Evolutionary conservation across 1,284 basidiomycete genomes (phyloP), one percentile per base, ranked within the genome.

Genomic region (Vanrija sp.): DNA sequence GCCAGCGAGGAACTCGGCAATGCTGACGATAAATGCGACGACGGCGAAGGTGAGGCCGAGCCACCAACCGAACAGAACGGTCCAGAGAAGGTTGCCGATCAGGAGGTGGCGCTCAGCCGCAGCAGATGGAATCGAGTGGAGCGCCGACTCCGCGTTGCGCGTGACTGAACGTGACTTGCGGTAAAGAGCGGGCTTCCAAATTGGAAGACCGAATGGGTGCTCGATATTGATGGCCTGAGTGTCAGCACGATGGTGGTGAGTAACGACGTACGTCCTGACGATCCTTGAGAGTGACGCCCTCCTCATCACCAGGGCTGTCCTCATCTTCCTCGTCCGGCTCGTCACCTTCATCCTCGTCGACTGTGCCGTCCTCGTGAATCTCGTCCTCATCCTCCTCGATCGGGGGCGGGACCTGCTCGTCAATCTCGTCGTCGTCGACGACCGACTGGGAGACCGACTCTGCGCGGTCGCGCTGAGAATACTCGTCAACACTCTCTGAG

Each of bases 111-210:
- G 84, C 67, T 94, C 91, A 2, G 89, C 90, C 55, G 91, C 87
- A 1, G 92, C 88, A 18, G 91, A 94, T 1, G 96, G 96, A 38
- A 89, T 83, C 16, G 87, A 85, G 72, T 98, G 96, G 3, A 98
- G 82, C 0, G 89, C 96, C 51, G 87, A 85, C 75, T 99, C 96
- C 39, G 96, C 96, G 74, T 93, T 87, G 52, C 94, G 88, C 41
- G 95, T 97, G 62, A 98, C 89, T 2, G 94, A 93, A 45, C 96
- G 87, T 24, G 89, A 89, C 75, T 99, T 99, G 77, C 96, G 95
- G 84, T 99, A 99, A 49, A 99, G 77, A 0, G 96, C 96, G 14
- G 96, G 96, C 76, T 99, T 99, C 96, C 96, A 98, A 71, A 99
- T 98, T 43, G 92, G 96, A 61, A 99, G 82, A 80, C 96, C 96